Evolutionary conservation across 257 asterid genomes (phyloP), one percentile per base, ranked within the genome.

Genomic region (Rhazya stricta): DNA sequence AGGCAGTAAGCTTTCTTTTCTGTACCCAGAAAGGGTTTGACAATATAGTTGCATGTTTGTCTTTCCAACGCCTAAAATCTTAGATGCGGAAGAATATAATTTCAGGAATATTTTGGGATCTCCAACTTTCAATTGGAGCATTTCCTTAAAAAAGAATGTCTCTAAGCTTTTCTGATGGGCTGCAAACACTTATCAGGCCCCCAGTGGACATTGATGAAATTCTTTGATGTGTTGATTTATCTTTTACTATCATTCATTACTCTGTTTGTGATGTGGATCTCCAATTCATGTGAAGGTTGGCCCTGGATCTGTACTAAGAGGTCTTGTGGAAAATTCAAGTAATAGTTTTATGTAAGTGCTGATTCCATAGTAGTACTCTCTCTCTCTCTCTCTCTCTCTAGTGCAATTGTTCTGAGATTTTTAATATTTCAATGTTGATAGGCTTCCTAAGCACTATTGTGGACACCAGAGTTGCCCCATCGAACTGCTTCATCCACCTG

Each of bases 401-500:
- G 53, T 41, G 36, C 34, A 21, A 72, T 61, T 76, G n/a, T 34
- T 36, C 71, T 57, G 67, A 69, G 42, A 51, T 34, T 41, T 34
- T 73, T 60, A 37, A 32, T 67, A 23, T 65, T 74, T 80, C 62
- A 48, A 60, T 48, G 37, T 73, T 78, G 69, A 57, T 71, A 90
- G 97, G 87, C 83, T 82, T 68, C 84, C 92, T 13, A 82, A 69
- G 83, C 92, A 86, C 67, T 79, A 78, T 79, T 91, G 97, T 72
- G 83, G 81, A 78, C 84, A 71, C 43, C 77, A 77, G 56, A 56
- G 71, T 77, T 93, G 97, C 87, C 96, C 98, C 77, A 69, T 82
- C 45, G 97, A 91, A 80, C 81, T 93, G 81, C 87, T 91, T 81
- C 85, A 88, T 69, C 98, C 97, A 75, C 96, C 94, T 66, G 98